Base-by-base conservation (phyloP, 2,329 filamentous ascomycete genomes). In the Claviceps digitariae region DNA sequence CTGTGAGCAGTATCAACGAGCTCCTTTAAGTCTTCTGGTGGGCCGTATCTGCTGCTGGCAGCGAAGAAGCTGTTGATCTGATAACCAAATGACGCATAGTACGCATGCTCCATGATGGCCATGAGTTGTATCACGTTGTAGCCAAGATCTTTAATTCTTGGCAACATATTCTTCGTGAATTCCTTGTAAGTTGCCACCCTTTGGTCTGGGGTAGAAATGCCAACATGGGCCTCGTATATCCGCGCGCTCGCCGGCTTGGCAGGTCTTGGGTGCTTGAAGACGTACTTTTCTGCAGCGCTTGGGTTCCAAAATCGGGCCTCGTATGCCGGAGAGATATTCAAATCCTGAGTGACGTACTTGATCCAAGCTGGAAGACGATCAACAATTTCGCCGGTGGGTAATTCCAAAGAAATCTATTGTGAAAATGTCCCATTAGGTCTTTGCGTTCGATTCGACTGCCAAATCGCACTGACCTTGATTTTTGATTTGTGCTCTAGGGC, bases 11-110 rank as follows among this genome's bases (percentile, higher is more conserved):
- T 95, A 64, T 98, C 93, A 58, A 98, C 87, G 49, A 98, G 79
- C 74, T 97, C 91, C 69, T 95, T 98, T 60, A 98, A 75, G 40
- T 97, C 93, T 64, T 98, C 93, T 0, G 93, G 93, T 1, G 84
- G 80, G 44, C 93, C 93, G 65, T 95, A 98, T 57, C 93, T 84
- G 68, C 91, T 97, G 69, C 90, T 96, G 13, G 91, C 90, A 29
- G 93, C 93, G 63, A 97, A 98, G 76, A 98, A 98, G 70, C 87
- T 96, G 74, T 97, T 98, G 72, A 98, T 82, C 70, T 98, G 93
- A 69, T 98, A 98, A 48, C 93, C 93, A 63, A 98, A 98, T 65
- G 91, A 97, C 63, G 93, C 93, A 67, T 98, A 98, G 76, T 98
- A 98, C 50, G 93, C 93, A 70, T 98, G 93, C 67, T 98, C 93